Evolutionary conservation across 441 rosid genomes (phyloP).

Genomic region (Sinapis alba): DNA sequence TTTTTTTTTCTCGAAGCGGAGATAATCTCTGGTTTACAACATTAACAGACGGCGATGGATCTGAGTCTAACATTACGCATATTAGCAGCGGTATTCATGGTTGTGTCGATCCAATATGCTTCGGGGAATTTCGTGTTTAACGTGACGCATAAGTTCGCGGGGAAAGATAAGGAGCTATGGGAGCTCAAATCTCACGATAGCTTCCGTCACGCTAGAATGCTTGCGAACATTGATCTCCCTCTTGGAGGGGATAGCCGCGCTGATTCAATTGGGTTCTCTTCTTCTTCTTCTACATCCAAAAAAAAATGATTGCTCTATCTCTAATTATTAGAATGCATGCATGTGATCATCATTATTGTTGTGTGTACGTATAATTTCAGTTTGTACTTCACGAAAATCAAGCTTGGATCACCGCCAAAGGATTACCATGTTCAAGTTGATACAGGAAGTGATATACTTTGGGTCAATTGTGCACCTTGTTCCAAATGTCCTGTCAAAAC

Average conservation of each 20-base stretch:
- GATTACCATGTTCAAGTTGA: slow-evolving; percentile 89
- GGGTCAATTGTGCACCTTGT: slow-evolving; percentile 85
- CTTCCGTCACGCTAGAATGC: slow-evolving; percentile 67
- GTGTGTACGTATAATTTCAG: slow-evolving; percentile 42
- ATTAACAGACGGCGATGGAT: slow-evolving; percentile 39
- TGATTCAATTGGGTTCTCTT: slow-evolving; percentile 60
- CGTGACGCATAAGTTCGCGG: slow-evolving; percentile 66
- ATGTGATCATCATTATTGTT: neutral
- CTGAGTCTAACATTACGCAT: slow-evolving; percentile 29
- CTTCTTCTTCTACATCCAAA: neutral
- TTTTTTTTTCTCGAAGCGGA: neutral
- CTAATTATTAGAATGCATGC: too few species aligned
- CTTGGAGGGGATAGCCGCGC: slow-evolving; percentile 83
- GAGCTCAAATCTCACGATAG: slow-evolving; percentile 69
- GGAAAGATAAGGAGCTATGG: slow-evolving; percentile 46
- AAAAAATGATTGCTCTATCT: neutral
- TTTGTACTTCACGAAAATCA: slow-evolving; percentile 75
- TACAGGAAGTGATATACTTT: slow-evolving; percentile 89
- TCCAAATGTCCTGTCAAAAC: slow-evolving; percentile 76
- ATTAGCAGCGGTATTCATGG: slow-evolving; percentile 3
- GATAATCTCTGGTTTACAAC: neutral
- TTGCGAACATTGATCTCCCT: slow-evolving; percentile 56
- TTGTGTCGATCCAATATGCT: slow-evolving; percentile 28
- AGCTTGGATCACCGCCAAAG: slow-evolving; percentile 71
- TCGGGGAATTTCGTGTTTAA: slow-evolving; percentile 50